A percentile compares a stretch with the other conserved stretches of the same genome.
Conservation (phyloP, 1,284 basidiomycete genomes). For the Butyriboletus regius region DNA sequence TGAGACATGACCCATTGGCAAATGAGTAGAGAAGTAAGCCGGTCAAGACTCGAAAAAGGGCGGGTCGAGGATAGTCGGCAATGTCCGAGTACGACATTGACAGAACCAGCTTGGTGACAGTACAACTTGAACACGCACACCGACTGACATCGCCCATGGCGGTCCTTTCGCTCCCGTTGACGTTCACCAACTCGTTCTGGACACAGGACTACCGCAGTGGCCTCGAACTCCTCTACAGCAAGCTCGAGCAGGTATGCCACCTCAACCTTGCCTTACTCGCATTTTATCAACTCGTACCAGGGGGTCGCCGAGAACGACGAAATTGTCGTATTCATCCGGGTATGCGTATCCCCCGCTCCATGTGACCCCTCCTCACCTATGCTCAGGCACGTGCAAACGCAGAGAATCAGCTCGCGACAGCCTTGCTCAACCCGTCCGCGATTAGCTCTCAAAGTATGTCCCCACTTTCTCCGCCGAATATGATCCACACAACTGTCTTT, state of each 20-base stretch:
- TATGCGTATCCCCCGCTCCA: slow-evolving; percentile 34
- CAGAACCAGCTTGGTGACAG: not conserved
- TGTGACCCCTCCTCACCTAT: slow-evolving; percentile 7
- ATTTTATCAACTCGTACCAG: slow-evolving; percentile 36
- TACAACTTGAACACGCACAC: slow-evolving; percentile 30
- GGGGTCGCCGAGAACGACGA: slow-evolving; percentile 74
- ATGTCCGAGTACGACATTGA: slow-evolving; percentile 14
- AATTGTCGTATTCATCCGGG: slow-evolving; percentile 73
- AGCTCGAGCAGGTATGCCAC: slow-evolving; percentile 66
- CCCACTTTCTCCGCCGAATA: not conserved
- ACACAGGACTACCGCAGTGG: slow-evolving; percentile 79
- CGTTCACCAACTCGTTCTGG: slow-evolving; percentile 88
- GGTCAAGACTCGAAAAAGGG: slow-evolving; percentile 1
- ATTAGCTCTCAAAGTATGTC: slow-evolving; percentile 48
- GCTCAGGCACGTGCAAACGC: slow-evolving; percentile 57
- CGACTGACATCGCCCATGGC: slow-evolving; percentile 48
- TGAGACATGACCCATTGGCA: slow-evolving; percentile 50
- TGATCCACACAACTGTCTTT: slow-evolving; percentile 6
- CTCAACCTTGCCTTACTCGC: slow-evolving; percentile 3
- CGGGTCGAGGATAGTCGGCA: slow-evolving; percentile 13
- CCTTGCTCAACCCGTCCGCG: slow-evolving; percentile 49
- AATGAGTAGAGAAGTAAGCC: not conserved
- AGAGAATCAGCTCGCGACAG: slow-evolving; percentile 54
- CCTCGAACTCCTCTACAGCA: slow-evolving; percentile 66
- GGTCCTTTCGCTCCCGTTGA: slow-evolving; percentile 74